Evolutionary conservation across 768 basidiomycete species (phyloP), one percentile per base, ranked within the genome.

Genomic region (Boletus subcaerulescens): DNA sequence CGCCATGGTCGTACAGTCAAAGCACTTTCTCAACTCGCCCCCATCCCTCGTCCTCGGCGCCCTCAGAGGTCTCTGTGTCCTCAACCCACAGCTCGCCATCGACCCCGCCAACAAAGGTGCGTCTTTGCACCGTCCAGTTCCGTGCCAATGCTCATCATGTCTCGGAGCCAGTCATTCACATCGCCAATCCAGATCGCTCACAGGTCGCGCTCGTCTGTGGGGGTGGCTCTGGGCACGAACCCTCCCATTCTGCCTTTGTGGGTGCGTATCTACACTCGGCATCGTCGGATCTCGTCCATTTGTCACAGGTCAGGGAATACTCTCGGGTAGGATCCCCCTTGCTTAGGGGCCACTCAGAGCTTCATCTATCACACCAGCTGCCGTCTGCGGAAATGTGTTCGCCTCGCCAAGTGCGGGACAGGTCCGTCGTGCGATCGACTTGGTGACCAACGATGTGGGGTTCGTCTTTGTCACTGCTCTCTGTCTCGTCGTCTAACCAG

Each of bases 151-250:
- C 42, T 58, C 13, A 50, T 9, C 41, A n/a, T 7, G 33, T 15
- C 13, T 3, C 26, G 7, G 29, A 10, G 33, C 22, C 61, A 88
- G 91, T 89, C 50, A 77, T 92, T 40, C 84, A 86, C 62, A 71
- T 82, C 48, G 73, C 80, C 24, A 60, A 72, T n/a, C 79, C 71
- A 32, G 82, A 87, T 67, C 79, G 73, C 52, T 79, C 80, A 22
- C 84, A 84, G 65, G 92, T 93, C 41, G 81, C 87, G 3, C 74
- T 93, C 14, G 76, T 93, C 61, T 91, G 88, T 62, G 91, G 91
- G 10, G 91, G 92, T 6, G 91, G 92, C 32, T 84, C 87, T 24
- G 91, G 95, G 5, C 95, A 97, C 66, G 95, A 97, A 64, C 95
- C 95, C 8, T 82, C 93, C 15, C 93, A 94, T 71, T 83, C 91